These are phyloP conservation scores for Agrostemma githago DNA, from an alignment of 148 eudicot genomes.

Conservation along the genomic window DNA sequence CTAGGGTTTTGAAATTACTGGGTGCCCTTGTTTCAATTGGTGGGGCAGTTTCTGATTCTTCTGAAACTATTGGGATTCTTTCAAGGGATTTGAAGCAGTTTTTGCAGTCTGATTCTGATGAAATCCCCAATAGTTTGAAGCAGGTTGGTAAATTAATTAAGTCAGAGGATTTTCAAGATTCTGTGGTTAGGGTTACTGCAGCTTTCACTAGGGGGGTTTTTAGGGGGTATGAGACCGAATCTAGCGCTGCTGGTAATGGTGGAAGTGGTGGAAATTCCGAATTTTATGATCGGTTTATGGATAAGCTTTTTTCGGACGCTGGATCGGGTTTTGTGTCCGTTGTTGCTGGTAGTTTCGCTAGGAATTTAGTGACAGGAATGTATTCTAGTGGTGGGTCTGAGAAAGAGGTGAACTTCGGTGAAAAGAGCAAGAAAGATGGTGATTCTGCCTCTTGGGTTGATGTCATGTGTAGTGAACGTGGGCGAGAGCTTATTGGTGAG, in stretches of 20 bases:
- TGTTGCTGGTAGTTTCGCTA: constrained; percentile 78
- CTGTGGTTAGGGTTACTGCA: constrained; percentile 38
- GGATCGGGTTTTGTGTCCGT: constrained; percentile 82
- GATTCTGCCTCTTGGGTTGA: constrained; percentile 44
- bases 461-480: constrained; percentile 41
- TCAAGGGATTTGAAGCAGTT: constrained; percentile 62
- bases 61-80: constrained; percentile 53
- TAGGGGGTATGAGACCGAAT: constrained; percentile 40
- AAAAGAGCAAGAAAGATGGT: neutral
- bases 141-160: constrained; percentile 54
- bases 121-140: constrained; percentile 62
- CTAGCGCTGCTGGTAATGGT: constrained; percentile 16
- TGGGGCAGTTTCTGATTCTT: constrained; percentile 50
- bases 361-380: constrained; percentile 53
- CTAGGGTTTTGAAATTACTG: constrained; percentile 33
- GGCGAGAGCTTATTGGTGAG: constrained; percentile 46
- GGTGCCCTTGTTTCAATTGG: constrained; percentile 41
- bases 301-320: constrained; percentile 59
- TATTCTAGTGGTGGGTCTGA: constrained; percentile 31
- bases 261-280: constrained; percentile 28
- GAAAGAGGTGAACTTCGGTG: constrained; percentile 4
- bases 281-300: constrained; percentile 50
- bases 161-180: constrained; percentile 52
- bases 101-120: constrained; percentile 56
- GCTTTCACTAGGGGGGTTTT: constrained; percentile 57